Conservation (phyloP, 352 stramenopile genomes). For the Pythium utonaiense region DNA sequence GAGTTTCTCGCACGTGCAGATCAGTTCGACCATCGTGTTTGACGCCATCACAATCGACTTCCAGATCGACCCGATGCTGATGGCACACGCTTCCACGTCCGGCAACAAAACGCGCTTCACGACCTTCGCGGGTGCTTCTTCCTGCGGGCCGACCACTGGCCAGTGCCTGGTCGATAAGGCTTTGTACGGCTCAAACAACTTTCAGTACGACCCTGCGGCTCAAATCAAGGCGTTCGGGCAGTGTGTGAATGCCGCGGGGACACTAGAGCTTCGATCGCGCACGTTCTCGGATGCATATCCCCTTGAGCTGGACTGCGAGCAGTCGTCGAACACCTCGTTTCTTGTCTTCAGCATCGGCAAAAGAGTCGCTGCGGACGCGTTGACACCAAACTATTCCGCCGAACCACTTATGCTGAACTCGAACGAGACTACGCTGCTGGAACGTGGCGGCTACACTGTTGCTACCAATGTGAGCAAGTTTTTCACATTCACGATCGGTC, state of each 20-base stretch:
- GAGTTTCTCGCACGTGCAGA: conserved; percentile 1
- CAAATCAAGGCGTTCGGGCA: neutral
- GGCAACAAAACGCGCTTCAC: neutral
- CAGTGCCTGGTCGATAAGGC: neutral
- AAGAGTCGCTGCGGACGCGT: neutral
- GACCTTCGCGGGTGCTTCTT: neutral
- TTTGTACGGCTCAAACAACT: neutral
- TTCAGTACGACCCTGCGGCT: neutral
- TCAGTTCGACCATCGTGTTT: neutral
- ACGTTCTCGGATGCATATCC: neutral
- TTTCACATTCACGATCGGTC: conserved; percentile 9
- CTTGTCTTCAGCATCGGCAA: neutral
- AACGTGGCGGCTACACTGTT: no score
- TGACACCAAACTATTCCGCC: neutral
- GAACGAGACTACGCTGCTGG: neutral
- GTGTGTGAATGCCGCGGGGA: neutral
- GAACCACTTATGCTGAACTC: neutral
- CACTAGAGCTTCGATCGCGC: neutral
- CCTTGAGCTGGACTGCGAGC: neutral
- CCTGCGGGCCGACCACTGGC: neutral
- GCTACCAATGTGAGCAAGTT: conserved; percentile 15
- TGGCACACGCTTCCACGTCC: neutral
- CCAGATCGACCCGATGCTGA: conserved; percentile 1
- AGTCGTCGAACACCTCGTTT: neutral
- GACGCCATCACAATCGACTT: conserved; percentile 1